Evolutionary conservation across 768 basidiomycete species (phyloP).

Genomic region (Phaeotremella fagi): DNA sequence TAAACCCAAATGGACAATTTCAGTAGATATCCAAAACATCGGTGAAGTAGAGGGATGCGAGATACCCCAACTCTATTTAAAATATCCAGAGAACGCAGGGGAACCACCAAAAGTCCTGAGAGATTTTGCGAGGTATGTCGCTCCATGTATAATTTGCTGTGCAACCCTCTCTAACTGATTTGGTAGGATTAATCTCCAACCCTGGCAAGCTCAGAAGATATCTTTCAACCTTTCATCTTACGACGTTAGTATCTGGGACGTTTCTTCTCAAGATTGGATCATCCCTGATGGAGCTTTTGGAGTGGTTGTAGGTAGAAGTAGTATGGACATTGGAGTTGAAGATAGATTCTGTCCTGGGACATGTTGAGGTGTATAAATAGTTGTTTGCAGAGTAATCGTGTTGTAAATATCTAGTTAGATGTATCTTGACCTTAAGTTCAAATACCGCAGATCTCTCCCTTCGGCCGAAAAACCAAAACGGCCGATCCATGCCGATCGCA

Average conservation of each 20-base stretch:
- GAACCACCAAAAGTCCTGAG: slow-evolving; percentile 41
- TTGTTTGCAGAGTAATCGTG: no score
- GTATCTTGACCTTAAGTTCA: no score
- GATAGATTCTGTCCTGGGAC: slow-evolving; percentile 12
- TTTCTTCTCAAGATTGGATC: slow-evolving; percentile 36
- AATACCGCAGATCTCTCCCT: no score
- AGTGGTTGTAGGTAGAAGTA: slow-evolving; percentile 32
- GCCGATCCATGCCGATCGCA: no score
- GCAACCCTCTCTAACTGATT: slow-evolving; percentile 3
- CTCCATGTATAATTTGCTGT: background rate
- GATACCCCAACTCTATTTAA: slow-evolving; percentile 45
- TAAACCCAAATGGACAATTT: slow-evolving; percentile 32
- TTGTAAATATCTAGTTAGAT: no score
- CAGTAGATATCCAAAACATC: slow-evolving; percentile 40
- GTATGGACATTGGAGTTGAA: slow-evolving; percentile 24
- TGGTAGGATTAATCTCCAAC: slow-evolving; percentile 37
- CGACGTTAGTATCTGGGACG: slow-evolving; percentile 46
- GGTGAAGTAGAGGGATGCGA: slow-evolving; percentile 43
- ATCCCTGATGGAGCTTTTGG: slow-evolving; percentile 37
- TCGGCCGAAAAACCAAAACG: no score
- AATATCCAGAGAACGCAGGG: slow-evolving; percentile 26
- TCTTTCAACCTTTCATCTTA: slow-evolving; percentile 39
- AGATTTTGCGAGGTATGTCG: slow-evolving; percentile 29
- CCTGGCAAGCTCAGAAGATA: slow-evolving; percentile 28
- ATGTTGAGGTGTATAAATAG: background rate